These are phyloP conservation scores for Pestalotiopsis sp. DNA, from an alignment of 2,329 filamentous ascomycete species.

Conservation along the genomic window DNA sequence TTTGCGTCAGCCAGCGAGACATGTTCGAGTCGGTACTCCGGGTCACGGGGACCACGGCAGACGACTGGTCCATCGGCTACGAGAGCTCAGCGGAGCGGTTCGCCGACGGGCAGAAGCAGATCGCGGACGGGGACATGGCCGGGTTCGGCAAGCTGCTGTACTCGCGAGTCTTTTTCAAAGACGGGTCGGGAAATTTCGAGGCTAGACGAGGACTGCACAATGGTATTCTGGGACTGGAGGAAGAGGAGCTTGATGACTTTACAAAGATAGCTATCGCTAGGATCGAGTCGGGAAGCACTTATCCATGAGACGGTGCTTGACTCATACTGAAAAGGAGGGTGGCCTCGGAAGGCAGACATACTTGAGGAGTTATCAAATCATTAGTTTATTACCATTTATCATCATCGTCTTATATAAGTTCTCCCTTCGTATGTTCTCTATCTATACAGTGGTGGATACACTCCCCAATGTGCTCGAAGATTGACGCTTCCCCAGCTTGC, in stretches of 20 bases:
- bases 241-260: slow-evolving; percentile 59
- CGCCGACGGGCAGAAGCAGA: slow-evolving; percentile 42
- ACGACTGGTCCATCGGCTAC: slow-evolving; percentile 57
- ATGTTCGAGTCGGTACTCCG: slow-evolving; percentile 65
- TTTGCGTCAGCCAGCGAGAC: slow-evolving; percentile 61
- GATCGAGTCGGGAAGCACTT: slow-evolving; percentile 21
- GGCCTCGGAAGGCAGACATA: too few relatives aligned
- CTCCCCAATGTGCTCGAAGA: slow-evolving; percentile 18
- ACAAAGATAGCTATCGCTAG: slow-evolving; percentile 49
- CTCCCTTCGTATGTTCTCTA: neutral
- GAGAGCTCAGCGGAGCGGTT: slow-evolving; percentile 50
- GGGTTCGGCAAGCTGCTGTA: slow-evolving; percentile 57
- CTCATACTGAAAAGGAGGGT: neutral
- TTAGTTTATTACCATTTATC: neutral
- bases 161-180: slow-evolving; percentile 52
- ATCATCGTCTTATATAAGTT: neutral
- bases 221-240: slow-evolving; percentile 54
- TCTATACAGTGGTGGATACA: slow-evolving; percentile 12
- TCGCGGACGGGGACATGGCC: slow-evolving; percentile 42
- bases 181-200: slow-evolving; percentile 41
- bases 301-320: slow-evolving; percentile 1
- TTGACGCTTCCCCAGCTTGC: slow-evolving; percentile 4
- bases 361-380: neutral
- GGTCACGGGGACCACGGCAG: slow-evolving; percentile 56
- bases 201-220: slow-evolving; percentile 47